Conservation (phyloP, 129 eudicot species). For the Saussurea involucrata region DNA sequence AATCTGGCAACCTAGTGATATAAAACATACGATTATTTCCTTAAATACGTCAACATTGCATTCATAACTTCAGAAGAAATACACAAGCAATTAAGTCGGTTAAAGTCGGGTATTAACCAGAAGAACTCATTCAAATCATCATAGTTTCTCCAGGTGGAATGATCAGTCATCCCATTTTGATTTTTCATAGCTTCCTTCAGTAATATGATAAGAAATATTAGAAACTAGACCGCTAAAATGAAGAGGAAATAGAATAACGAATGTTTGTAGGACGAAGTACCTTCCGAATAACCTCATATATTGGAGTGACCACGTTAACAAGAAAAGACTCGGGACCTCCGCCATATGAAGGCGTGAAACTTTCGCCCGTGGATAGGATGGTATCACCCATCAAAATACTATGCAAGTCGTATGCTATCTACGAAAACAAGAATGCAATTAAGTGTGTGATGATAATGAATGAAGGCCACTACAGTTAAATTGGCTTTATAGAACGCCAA, state of each 20-base stretch:
- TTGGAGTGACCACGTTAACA: conserved; percentile 58
- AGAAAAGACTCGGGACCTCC: conserved; percentile 72
- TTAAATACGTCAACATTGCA: neutral
- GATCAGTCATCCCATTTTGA: conserved; percentile 79
- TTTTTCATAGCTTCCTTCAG: conserved; percentile 93
- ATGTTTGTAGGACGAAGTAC: conserved; percentile 32
- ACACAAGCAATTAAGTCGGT: neutral
- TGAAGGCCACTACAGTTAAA: neutral
- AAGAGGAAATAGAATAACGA: neutral
- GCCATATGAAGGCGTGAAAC: conserved; percentile 75
- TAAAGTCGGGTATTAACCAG: conserved; percentile 43
- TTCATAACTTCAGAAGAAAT: neutral
- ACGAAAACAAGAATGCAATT: conserved; percentile 4
- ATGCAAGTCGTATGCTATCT: conserved; percentile 96
- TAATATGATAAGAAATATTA: conserved; percentile 25
- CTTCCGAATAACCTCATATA: conserved; percentile 71
- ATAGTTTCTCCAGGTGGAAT: conserved; percentile 97
- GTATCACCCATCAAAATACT: conserved; percentile 79
- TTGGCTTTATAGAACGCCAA: neutral
- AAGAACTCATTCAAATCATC: conserved; percentile 93
- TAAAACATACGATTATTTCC: neutral
- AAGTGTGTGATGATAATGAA: neutral
- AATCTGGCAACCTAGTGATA: conserved; percentile 71
- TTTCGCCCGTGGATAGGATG: conserved; percentile 63
- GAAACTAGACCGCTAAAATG: conserved; percentile 14